A percentile compares a stretch with the other conserved stretches of the same genome.
These are phyloP conservation scores for Yarrowia hollandica DNA, from an alignment of 805 yeast genomes.

Conservation along the genomic window DNA sequence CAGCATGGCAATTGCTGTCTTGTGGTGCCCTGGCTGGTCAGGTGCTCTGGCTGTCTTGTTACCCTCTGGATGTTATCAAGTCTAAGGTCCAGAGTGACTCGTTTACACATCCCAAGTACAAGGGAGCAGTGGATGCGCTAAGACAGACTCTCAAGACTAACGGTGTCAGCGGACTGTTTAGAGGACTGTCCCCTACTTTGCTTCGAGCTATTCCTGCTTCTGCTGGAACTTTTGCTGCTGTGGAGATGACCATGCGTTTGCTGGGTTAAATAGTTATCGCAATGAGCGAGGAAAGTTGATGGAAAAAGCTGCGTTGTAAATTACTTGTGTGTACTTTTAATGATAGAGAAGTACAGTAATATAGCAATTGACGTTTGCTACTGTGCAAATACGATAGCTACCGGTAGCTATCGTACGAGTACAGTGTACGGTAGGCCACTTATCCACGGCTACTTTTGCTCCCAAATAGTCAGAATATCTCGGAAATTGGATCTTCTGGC, in stretches of 20 bases:
- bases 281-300: not conserved
- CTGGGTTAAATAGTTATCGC: constrained; percentile 39
- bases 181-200: constrained; percentile 58
- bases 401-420: no score
- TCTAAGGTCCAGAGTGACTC: constrained; percentile 58
- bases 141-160: constrained; percentile 45
- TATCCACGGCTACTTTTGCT: no score
- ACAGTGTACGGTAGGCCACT: no score
- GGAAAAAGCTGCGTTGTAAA: not conserved
- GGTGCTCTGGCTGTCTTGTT: constrained; percentile 66
- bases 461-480: no score
- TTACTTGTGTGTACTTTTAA: constrained; percentile 19
- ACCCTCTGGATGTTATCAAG: constrained; percentile 67
- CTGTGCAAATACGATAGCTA: not conserved
- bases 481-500: no score
- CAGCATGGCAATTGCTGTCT: constrained; percentile 55
- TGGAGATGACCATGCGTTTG: constrained; percentile 61
- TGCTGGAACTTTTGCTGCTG: constrained; percentile 77
- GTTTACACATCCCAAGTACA: constrained; percentile 43
- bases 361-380: not conserved
- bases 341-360: not conserved
- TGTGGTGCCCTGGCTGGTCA: constrained; percentile 71
- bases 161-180: constrained; percentile 55
- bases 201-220: constrained; percentile 66
- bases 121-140: constrained; percentile 48